Conservation (phyloP, 805 yeast genomes). For the Sugiyamaella valdiviana region DNA sequence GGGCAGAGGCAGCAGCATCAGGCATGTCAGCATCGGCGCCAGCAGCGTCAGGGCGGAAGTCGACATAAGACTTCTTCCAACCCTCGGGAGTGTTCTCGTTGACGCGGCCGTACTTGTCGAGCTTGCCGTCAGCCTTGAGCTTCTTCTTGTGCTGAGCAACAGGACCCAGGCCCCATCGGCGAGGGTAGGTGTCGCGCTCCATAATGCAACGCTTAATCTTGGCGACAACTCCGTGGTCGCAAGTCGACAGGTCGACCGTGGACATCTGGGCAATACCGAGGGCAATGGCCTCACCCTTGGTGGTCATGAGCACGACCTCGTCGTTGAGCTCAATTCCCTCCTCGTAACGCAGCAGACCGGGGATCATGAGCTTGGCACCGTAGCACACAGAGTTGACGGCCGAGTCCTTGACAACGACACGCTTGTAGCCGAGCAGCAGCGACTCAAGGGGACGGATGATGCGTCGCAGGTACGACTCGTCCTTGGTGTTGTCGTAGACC, state of each 20-base stretch:
- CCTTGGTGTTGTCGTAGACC: conserved; percentile 94
- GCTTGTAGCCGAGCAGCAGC: conserved; percentile 87
- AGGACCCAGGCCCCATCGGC: conserved; percentile 99
- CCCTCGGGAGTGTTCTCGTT: conserved; percentile 90
- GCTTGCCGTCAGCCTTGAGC: conserved; percentile 92
- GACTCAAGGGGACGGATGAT: conserved; percentile 94
- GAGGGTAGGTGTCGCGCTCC: conserved; percentile 99
- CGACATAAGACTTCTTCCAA: conserved; percentile 82
- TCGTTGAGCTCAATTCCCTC: conserved; percentile 95
- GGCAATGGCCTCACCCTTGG: conserved; percentile 99
- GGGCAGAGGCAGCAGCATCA: conserved; percentile 16
- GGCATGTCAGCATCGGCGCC: conserved; percentile 14
- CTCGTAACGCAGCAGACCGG: conserved; percentile 95
- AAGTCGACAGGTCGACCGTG: conserved; percentile 89
- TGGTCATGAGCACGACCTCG: conserved; percentile 95
- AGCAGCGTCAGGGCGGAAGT: conserved; percentile 29
- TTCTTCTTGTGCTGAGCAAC: conserved; percentile 98
- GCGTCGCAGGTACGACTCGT: conserved; percentile 90
- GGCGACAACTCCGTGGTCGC: conserved; percentile 98
- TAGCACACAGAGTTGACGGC: conserved; percentile 98
- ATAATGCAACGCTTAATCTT: conserved; percentile 98
- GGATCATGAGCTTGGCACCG: conserved; percentile 98
- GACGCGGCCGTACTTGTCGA: conserved; percentile 89
- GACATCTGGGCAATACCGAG: conserved; percentile 99
- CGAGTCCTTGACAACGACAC: conserved; percentile 89